phyloP scores from a whole-genome alignment of 1,284 basidiomycete genomes.

The Stygiomarasmius scandens region DNA sequence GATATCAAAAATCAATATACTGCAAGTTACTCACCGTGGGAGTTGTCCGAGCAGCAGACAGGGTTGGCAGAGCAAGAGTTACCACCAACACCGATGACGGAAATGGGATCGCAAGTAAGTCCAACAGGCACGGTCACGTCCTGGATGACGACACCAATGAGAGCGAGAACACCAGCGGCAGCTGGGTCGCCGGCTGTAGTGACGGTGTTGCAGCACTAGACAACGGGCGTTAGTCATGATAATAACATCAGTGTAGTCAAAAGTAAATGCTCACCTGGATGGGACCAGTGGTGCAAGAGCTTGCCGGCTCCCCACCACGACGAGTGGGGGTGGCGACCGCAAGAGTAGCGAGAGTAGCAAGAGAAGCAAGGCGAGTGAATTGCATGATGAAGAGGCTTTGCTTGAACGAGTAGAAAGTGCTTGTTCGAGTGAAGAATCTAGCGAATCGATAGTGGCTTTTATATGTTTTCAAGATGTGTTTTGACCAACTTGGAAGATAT shows the following conservation, averaged over 20 bases:
- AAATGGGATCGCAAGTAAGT: slow-evolving; percentile 6
- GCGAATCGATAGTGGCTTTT: background rate
- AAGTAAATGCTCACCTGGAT: slow-evolving; percentile 18
- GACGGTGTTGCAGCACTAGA: slow-evolving; percentile 13
- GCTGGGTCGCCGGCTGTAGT: background rate
- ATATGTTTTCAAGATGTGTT: background rate
- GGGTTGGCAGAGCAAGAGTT: slow-evolving; percentile 5
- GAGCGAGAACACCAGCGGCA: background rate
- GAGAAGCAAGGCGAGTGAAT: background rate
- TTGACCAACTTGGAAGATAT: too few species aligned
- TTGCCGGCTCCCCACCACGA: slow-evolving; percentile 9
- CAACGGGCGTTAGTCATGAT: background rate
- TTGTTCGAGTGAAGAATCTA: slow-evolving; percentile 11
- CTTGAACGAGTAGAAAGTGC: slow-evolving; percentile 8
- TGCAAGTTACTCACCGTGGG: background rate
- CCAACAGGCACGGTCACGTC: slow-evolving; percentile 9
- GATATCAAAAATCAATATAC: background rate
- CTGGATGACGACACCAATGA: slow-evolving; percentile 14
- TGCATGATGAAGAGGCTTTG: slow-evolving; percentile 5
- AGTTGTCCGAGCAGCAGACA: slow-evolving; percentile 11
- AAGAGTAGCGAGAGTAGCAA: slow-evolving; percentile 17
- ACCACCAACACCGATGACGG: slow-evolving; percentile 10
- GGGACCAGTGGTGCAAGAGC: slow-evolving; percentile 31
- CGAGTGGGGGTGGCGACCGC: slow-evolving; percentile 15
- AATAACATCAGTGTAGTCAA: background rate